Base-by-base conservation (phyloP, 2,329 filamentous ascomycete species). In the Fusarium subglutinans region DNA sequence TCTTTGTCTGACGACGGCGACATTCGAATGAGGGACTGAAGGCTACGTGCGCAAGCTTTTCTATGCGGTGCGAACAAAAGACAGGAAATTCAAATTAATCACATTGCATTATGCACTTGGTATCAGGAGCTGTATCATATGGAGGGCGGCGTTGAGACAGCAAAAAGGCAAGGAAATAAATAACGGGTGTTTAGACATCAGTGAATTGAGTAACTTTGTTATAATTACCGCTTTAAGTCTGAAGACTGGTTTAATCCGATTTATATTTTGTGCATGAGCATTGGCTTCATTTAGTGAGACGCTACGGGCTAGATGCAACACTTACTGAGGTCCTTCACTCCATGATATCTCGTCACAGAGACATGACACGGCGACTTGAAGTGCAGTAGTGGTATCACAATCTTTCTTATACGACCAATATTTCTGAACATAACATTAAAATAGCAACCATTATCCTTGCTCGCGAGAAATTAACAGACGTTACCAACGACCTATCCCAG, bases 401-500 rank as follows among this genome's bases (percentile, higher is more conserved):
- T 69, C 33, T 28, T 59, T 55, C 24, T 60, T 47, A 26, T 30
- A 47, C 43, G 47, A 50, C 57, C 44, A 38, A 43, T 50, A 41
- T 70, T 48, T 63, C 53, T 47, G 43, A 37, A 53, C 45, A 58
- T 40, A 41, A 56, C 37, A 69, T 57, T 57, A 33, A 59, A 47
- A 56, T 37, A 48, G 26, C 50, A 73, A 40, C 60, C 60, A 30
- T 72, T 45, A 64, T 53, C 61, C 69, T 59, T 70, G 56, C 48
- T 62, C 66, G 45, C 51, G 22, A 50, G 56, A 69, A 73, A 70
- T 44, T 50, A 65, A 65, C 54, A 51, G 45, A 58, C 59, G 63
- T 58, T 59, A 64, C 61, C 56, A 69, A 70, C 67, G 60, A 66
- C 55, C 63, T 60, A 67, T 56, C 62, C 66, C 56, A 70, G 63